phyloP scores from a whole-genome alignment of 1,139 yeast genomes.

The Yamadazyma friedrichii region DNA sequence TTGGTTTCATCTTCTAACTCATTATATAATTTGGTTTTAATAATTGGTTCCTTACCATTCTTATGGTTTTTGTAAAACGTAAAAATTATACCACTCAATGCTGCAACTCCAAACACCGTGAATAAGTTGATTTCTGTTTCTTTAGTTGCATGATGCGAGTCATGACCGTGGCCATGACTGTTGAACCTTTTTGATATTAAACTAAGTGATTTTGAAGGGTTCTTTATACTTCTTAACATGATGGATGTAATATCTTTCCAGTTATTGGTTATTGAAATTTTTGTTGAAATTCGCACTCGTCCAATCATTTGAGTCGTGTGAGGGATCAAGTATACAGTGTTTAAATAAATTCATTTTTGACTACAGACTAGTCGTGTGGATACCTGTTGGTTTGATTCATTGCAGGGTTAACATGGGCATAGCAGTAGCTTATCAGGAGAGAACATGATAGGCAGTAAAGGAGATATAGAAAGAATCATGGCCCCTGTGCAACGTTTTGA shows the following conservation, averaged over 20 bases:
- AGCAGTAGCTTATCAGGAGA: too few species aligned
- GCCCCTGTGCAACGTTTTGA: too few species aligned
- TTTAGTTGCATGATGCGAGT: conserved; percentile 28
- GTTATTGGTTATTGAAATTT: conserved; percentile 14
- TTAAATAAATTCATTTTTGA: too few species aligned
- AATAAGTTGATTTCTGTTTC: conserved; percentile 39
- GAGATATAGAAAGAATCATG: too few species aligned
- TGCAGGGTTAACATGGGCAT: too few species aligned
- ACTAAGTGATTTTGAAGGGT: conserved; percentile 8
- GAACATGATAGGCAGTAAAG: too few species aligned
- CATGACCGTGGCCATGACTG: conserved; percentile 29
- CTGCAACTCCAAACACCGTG: conserved; percentile 44
- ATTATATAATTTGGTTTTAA: conserved; percentile 40
- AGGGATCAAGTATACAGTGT: neutral
- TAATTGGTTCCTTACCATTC: conserved; percentile 36
- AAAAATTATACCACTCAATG: conserved; percentile 36
- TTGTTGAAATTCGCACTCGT: conserved; percentile 7
- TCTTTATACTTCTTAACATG: conserved; percentile 16
- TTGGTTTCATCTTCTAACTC: conserved; percentile 41
- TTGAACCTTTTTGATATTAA: conserved; percentile 29
- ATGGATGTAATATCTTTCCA: conserved; percentile 10
- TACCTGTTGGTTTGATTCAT: too few species aligned
- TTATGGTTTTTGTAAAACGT: conserved; percentile 41
- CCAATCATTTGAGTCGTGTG: conserved; percentile 11
- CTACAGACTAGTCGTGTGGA: too few species aligned